Conservation (phyloP, 2,329 filamentous ascomycete genomes). For the Podosphaera xanthii region DNA sequence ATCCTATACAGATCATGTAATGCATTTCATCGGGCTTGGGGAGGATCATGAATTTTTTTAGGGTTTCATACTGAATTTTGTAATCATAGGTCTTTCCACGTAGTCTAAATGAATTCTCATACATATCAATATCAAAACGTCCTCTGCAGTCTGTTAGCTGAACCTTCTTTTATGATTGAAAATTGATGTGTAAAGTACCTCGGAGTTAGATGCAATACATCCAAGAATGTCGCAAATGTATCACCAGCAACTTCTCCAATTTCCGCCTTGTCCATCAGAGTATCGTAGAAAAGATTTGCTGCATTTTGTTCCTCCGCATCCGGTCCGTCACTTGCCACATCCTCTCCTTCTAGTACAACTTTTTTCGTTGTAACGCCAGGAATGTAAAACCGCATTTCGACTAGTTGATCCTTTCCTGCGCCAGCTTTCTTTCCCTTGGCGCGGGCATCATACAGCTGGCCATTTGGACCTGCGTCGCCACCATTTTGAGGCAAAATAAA, state of each 20-base stretch:
- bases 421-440: constrained; percentile 73
- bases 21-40: constrained; percentile 98
- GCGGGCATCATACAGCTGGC: constrained; percentile 47
- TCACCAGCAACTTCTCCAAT: constrained; percentile 98
- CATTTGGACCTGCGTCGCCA: constrained; percentile 50
- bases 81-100: constrained; percentile 99
- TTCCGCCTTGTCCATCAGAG: constrained; percentile 91
- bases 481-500: constrained; percentile 57
- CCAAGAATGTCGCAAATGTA: constrained; percentile 90
- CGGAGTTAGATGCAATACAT: constrained; percentile 89
- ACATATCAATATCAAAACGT: constrained; percentile 99
- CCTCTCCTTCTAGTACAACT: constrained; percentile 37
- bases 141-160: constrained; percentile 36
- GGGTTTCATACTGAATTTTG: constrained; percentile 94
- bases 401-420: constrained; percentile 73
- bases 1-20: constrained; percentile 77
- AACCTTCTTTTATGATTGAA: neutral
- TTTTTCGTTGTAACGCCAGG: constrained; percentile 71
- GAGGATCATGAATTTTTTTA: constrained; percentile 97
- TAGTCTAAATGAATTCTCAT: constrained; percentile 88
- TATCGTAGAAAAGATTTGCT: constrained; percentile 94
- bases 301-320: constrained; percentile 66
- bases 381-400: constrained; percentile 98
- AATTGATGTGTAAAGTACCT: constrained; percentile 28
- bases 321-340: constrained; percentile 36